Evolutionary conservation across 352 stramenopile genomes (phyloP), one percentile per base, ranked within the genome.

Genomic region (Globisporangium ultimum): DNA sequence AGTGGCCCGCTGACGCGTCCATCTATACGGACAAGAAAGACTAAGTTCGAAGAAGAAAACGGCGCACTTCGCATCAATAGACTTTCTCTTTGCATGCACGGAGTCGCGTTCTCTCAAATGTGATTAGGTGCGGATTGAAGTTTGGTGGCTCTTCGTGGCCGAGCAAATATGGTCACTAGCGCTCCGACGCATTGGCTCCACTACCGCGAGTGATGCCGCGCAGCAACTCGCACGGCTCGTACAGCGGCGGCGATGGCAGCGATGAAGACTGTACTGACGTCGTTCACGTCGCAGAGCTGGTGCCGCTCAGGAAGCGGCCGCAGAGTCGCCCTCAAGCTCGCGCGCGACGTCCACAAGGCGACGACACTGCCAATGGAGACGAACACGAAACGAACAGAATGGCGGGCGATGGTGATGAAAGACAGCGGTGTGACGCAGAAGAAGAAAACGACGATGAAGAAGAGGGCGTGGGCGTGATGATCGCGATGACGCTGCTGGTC

Each of bases 1-100:
- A 76, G 14, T 95, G 85, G 85, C 85, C 85, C 6, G 76, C 74
- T 12, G 74, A 92, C 50, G 73, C 77, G 45, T 78, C 73, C 18
- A 76, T 85, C 49, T 93, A 91, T 59, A 70, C 69, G 6, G 54
- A 66, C 55, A 68, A 71, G 48, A 83, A 83, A 63, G 48, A 78
- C 32, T 60, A 48, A 51, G 49, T 24, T 34, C 46, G 46, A 51
- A 28, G 17, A 0, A 50, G 18, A 3, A 6, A 51, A 12, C 12
- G 17, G 12, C 40, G 13, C 10, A 18, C 40, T 45, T 45, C 3
- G 12, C 40, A 36, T 45, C 12, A 45, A 45, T 45, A 45, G 40
- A 45, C 17, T n/a, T 45, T 45, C 13, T 45, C 10, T 45, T 45
- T 45, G 17, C 10, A 18, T n/a, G 3, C 0, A 13, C 3, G 2